Conservation (phyloP, 1,284 basidiomycete species). For the Ceratobasidium theobromae region DNA sequence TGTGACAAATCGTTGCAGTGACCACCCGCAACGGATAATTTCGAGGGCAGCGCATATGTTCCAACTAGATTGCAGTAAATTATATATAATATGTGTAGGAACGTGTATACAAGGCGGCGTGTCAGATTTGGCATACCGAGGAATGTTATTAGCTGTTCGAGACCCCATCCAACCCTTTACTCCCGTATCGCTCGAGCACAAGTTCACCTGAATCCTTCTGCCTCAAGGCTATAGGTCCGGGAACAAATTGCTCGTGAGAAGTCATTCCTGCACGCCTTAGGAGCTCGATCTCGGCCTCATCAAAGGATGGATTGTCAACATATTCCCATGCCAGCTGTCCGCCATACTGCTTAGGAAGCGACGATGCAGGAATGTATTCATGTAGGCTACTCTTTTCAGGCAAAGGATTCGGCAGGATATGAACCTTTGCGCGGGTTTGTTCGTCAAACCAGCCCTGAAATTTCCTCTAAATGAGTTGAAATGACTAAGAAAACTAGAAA, state of each 20-base stretch:
- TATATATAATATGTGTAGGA: too few relatives aligned
- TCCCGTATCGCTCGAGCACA: slow-evolving; percentile 1
- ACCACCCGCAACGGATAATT: too few relatives aligned
- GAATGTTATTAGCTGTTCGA: too few relatives aligned
- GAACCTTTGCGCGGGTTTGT: slow-evolving; percentile 68
- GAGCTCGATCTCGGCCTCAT: slow-evolving; percentile 26
- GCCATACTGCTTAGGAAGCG: slow-evolving; percentile 34
- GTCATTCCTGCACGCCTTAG: slow-evolving; percentile 24
- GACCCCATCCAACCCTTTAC: too few relatives aligned
- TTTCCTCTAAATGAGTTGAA: slow-evolving; percentile 6
- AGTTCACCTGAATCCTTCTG: slow-evolving; percentile 6
- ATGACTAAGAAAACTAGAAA: neutral
- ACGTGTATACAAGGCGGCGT: too few relatives aligned
- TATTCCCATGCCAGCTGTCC: slow-evolving; percentile 34
- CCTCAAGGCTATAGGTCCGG: neutral
- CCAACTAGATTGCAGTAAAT: too few relatives aligned
- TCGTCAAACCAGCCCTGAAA: slow-evolving; percentile 71
- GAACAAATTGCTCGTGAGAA: slow-evolving; percentile 11
- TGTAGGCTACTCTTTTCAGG: slow-evolving; percentile 18
- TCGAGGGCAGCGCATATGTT: too few relatives aligned
- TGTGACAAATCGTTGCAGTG: too few relatives aligned
- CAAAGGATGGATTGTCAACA: slow-evolving; percentile 30
- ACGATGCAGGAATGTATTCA: slow-evolving; percentile 4
- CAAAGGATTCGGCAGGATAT: slow-evolving; percentile 49
- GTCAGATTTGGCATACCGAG: too few relatives aligned